phyloP scores from a whole-genome alignment of 352 stramenopile species.

The Pythium rhizo-oryzae region DNA sequence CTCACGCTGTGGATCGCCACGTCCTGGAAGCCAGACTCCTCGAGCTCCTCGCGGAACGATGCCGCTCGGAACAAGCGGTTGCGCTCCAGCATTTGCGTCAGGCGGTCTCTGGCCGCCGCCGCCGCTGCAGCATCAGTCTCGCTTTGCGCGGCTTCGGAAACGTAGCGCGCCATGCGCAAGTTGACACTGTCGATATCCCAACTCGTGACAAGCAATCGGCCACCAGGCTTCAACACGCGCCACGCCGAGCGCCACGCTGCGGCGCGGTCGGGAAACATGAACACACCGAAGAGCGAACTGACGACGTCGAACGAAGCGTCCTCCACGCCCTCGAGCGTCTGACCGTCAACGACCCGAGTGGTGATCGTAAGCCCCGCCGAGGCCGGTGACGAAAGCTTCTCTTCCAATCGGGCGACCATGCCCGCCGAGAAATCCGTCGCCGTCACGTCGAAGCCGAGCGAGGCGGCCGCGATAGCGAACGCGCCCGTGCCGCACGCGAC shows the following conservation, averaged over 20 bases:
- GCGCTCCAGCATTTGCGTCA: too few relatives aligned
- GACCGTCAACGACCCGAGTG: conserved; percentile 15
- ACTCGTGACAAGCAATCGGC: conserved; percentile 16
- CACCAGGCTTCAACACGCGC: conserved; percentile 24
- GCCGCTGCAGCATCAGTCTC: too few relatives aligned
- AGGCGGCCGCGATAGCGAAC: conserved; percentile 8
- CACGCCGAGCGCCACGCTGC: conserved; percentile 14
- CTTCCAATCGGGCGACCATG: conserved; percentile 15
- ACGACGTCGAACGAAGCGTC: conserved; percentile 28
- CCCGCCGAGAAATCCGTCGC: conserved; percentile 24
- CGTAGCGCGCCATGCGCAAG: conserved; percentile 1
- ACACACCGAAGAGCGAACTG: conserved; percentile 24
- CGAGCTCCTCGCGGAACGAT: conserved; percentile 24
- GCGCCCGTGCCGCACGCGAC: conserved; percentile 18
- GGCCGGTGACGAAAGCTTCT: conserved; percentile 9
- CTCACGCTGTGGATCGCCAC: conserved; percentile 11
- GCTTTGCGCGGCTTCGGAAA: background rate
- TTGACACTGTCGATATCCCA: conserved; percentile 28
- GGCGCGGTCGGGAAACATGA: conserved; percentile 23
- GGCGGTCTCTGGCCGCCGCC: too few relatives aligned
- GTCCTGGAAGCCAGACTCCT: conserved; percentile 15
- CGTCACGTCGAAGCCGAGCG: conserved; percentile 21
- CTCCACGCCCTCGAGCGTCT: conserved; percentile 19
- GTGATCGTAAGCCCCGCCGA: background rate
- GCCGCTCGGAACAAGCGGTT: conserved; percentile 15